Base-by-base conservation (phyloP, 495 filamentous ascomycete genomes). In the Tuber aestivum region DNA sequence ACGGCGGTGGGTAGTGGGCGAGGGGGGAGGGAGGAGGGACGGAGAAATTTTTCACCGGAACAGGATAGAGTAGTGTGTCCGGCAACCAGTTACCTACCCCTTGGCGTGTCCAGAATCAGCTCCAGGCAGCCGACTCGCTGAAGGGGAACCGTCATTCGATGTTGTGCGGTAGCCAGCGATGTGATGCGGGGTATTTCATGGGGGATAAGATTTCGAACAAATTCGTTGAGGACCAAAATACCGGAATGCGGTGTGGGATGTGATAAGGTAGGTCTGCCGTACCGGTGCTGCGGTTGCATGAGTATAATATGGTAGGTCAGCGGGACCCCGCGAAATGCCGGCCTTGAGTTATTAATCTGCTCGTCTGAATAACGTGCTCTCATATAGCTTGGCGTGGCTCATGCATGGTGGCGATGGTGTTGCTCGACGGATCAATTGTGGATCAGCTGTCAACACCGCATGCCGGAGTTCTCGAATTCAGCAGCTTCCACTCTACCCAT, bases 91-190 rank as follows among this genome's bases (percentile, higher is more conserved):
- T 50, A 72, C 70, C 61, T 77, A 83, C 84, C 84, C 83, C 84
- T 85, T 70, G 84, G 84, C 23, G 85, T 85, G 68, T 85, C 75
- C 69, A 85, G 74, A 40, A 81, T 76, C 56, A 86, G 76, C 23
- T 83, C 40, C 41, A 86, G 75, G 40, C 72, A 79, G 23, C 80
- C 75, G 27, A 79, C 71, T 69, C 83, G 78, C 44, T 79, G 78
- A 70, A 85, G 78, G 41, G 72, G 72, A 72, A 84, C 73, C 72
- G 78, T 45, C 70, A 78, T 86, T 82, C 70, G 50, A 83, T 72
- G 75, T 70, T 20, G 45, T 48, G 69, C 50, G 74, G 74, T 65
- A 65, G 56, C 56, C 27, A 65, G 56, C 35, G 27, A 32, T 65
- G 56, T 35, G 56, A 65, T 65, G 56, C 56, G 56, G 56, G 56